phyloP scores from a whole-genome alignment of 768 basidiomycete genomes.

The Lactifluus echinatus region DNA sequence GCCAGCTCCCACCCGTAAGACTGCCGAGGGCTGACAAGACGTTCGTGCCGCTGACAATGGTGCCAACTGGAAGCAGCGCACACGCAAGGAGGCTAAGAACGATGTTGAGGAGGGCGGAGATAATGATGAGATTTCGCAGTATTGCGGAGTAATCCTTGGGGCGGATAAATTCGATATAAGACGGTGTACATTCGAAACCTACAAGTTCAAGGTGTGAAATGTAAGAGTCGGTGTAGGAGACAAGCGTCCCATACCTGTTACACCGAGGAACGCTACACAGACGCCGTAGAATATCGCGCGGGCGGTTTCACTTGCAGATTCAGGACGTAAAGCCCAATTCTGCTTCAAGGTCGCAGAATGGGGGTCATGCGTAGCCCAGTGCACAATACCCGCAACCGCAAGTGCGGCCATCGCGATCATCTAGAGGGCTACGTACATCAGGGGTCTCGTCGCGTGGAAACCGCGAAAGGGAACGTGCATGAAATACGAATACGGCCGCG shows the following conservation, averaged over 20 bases:
- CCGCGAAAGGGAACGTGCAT: background rate
- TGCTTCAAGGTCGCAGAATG: slow-evolving; percentile 13
- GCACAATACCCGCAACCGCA: slow-evolving; percentile 3
- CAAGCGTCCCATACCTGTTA: slow-evolving; percentile 12
- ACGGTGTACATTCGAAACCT: slow-evolving; percentile 21
- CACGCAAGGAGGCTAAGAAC: slow-evolving; percentile 13
- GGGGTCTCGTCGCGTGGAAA: background rate
- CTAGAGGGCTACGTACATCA: background rate
- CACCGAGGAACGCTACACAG: slow-evolving; percentile 20
- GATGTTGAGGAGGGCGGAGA: slow-evolving; percentile 16
- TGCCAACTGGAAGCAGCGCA: slow-evolving; percentile 10
- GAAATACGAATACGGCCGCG: slow-evolving; percentile 18
- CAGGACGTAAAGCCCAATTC: slow-evolving; percentile 18
- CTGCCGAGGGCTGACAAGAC: slow-evolving; percentile 17
- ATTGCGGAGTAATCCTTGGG: slow-evolving; percentile 16
- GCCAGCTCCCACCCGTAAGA: slow-evolving; percentile 15
- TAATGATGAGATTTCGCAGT: slow-evolving; percentile 16
- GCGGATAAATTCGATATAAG: slow-evolving; percentile 17
- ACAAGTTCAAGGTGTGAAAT: background rate
- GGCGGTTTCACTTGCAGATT: slow-evolving; percentile 6
- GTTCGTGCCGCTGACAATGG: slow-evolving; percentile 10
- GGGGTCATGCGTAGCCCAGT: slow-evolving; percentile 17
- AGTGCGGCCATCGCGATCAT: slow-evolving; percentile 14
- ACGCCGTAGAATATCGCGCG: slow-evolving; percentile 17
- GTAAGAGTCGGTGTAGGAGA: background rate